Evolutionary conservation across 192 early-diverging fungal species (phyloP).

Genomic region (Cladochytrium replicatum): DNA sequence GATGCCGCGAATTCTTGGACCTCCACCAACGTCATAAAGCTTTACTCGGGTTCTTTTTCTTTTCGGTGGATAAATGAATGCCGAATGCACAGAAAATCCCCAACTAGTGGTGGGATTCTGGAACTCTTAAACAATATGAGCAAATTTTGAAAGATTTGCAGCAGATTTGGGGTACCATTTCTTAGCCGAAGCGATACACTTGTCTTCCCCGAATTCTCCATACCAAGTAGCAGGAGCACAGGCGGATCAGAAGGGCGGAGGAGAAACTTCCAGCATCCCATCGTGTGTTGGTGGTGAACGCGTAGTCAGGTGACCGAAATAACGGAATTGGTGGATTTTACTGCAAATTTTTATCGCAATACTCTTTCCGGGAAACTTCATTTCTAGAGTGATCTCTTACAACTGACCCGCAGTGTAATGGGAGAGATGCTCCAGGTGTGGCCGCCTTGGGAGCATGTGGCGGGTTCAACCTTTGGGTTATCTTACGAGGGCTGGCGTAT

Average conservation of each 20-base stretch:
- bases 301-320: no score
- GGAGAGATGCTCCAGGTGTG: slow-evolving; percentile 27
- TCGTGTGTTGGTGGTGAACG: no score
- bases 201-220: slow-evolving; percentile 19
- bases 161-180: slow-evolving; percentile 6
- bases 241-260: not conserved
- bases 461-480: no score
- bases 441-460: no score
- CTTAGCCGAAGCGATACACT: slow-evolving; percentile 13
- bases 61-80: not conserved
- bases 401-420: slow-evolving; percentile 9
- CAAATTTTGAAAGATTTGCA: not conserved
- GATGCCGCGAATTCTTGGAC: slow-evolving; percentile 15
- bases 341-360: slow-evolving; percentile 31
- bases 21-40: slow-evolving; percentile 22
- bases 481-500: no score
- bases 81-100: not conserved
- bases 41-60: not conserved
- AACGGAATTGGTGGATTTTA: slow-evolving; percentile 15
- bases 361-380: slow-evolving; percentile 21
- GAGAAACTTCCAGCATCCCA: no score
- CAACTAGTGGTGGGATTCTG: not conserved
- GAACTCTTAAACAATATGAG: not conserved
- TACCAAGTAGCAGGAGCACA: slow-evolving; percentile 10
- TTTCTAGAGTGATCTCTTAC: not conserved